Evolutionary conservation across 1,284 basidiomycete genomes (phyloP).

Genomic region (Malassezia japonica): DNA sequence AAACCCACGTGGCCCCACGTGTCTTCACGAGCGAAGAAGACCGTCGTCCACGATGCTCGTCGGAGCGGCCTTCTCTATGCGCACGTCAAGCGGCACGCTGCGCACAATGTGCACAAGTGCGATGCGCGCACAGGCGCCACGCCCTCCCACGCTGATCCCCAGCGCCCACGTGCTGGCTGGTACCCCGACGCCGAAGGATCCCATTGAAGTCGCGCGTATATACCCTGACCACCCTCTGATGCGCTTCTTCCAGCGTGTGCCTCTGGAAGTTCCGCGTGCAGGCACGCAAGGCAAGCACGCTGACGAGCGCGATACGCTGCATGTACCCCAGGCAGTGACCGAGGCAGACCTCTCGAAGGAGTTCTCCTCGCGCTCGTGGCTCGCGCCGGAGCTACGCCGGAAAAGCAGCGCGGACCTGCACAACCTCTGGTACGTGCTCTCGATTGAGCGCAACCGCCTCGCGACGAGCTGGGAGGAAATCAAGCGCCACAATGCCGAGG

Average conservation of each 20-base stretch:
- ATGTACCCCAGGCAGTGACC: conserved; percentile 25
- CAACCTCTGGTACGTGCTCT: conserved; percentile 42
- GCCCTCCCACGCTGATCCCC: conserved; percentile 13
- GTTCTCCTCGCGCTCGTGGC: conserved; percentile 27
- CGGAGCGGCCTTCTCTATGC: not conserved
- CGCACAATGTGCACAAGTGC: conserved; percentile 10
- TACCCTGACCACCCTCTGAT: conserved; percentile 43
- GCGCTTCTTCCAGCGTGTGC: conserved; percentile 33
- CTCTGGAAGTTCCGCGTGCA: conserved; percentile 19
- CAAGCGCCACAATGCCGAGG: conserved; percentile 24
- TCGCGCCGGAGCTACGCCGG: conserved; percentile 35
- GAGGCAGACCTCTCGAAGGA: conserved; percentile 24
- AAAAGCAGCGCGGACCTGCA: conserved; percentile 44
- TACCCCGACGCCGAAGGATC: conserved; percentile 14
- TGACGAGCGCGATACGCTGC: conserved; percentile 19
- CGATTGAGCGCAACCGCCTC: conserved; percentile 41
- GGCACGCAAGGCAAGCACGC: conserved; percentile 16
- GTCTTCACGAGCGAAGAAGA: not conserved
- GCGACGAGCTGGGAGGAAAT: conserved; percentile 40
- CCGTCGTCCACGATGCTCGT: not conserved
- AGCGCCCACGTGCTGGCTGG: conserved; percentile 17
- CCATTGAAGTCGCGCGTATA: conserved; percentile 12
- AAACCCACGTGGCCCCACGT: not conserved
- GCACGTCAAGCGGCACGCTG: not conserved
- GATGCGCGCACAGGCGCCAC: conserved; percentile 9